Conservation (phyloP, 2,329 filamentous ascomycete genomes). For the Calonectria pseudoreteaudii region DNA sequence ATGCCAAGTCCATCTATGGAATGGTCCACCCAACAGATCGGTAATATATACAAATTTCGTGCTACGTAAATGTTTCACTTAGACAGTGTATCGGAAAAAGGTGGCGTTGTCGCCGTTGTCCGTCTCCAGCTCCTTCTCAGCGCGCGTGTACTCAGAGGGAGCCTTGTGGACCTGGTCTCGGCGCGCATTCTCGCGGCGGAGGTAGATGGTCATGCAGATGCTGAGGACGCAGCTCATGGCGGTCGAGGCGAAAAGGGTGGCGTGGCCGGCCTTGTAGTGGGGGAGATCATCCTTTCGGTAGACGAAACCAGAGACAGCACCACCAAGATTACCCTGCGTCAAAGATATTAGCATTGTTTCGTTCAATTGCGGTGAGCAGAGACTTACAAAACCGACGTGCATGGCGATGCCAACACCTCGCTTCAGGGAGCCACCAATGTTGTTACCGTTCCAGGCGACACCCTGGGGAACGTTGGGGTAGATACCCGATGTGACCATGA, state of each 20-base stretch:
- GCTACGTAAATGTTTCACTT: conserved; percentile 36
- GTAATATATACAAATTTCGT: conserved; percentile 37
- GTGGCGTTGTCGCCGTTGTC: conserved; percentile 68
- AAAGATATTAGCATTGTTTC: conserved; percentile 22
- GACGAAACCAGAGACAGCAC: conserved; percentile 50
- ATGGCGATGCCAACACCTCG: conserved; percentile 67
- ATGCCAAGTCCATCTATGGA: conserved; percentile 1
- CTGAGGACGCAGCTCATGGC: conserved; percentile 64
- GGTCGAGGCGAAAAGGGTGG: conserved; percentile 67
- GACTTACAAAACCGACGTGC: conserved; percentile 59
- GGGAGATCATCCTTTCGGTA: conserved; percentile 58
- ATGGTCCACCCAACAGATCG: not conserved
- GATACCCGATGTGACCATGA: conserved; percentile 53
- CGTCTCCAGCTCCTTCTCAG: conserved; percentile 64
- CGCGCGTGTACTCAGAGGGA: conserved; percentile 62
- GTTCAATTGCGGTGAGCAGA: not conserved
- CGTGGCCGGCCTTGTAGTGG: conserved; percentile 69
- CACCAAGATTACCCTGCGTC: conserved; percentile 50
- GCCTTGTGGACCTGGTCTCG: conserved; percentile 62
- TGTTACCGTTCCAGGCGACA: conserved; percentile 70
- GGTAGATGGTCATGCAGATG: conserved; percentile 68
- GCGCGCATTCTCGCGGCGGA: conserved; percentile 66
- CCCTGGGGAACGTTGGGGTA: conserved; percentile 68
- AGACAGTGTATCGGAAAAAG: conserved; percentile 66
- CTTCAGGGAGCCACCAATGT: conserved; percentile 67